phyloP scores from a whole-genome alignment of 495 filamentous ascomycete genomes.

The Friedmanniomyces endolithicus region DNA sequence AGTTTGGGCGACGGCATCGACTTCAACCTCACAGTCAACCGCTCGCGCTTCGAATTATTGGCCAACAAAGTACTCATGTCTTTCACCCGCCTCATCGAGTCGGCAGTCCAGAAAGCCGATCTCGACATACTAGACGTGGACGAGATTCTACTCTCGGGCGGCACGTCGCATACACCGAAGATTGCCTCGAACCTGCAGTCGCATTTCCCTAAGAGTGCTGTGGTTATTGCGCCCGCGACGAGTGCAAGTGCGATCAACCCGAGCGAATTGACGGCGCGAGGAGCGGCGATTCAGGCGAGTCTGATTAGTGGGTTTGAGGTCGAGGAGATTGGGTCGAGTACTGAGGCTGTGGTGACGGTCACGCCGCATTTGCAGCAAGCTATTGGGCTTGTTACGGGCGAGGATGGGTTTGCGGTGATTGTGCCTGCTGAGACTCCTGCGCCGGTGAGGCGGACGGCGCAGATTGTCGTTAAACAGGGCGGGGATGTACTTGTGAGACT shows the following conservation, averaged over 20 bases:
- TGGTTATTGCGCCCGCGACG: constrained; percentile 72
- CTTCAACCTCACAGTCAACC: constrained; percentile 81
- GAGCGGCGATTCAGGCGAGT: constrained; percentile 89
- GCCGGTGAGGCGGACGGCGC: constrained; percentile 69
- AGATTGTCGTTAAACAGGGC: constrained; percentile 59
- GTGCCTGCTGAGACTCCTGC: constrained; percentile 77
- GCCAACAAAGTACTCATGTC: constrained; percentile 70
- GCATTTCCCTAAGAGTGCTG: constrained; percentile 71
- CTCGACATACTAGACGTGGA: constrained; percentile 88
- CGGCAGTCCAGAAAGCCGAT: constrained; percentile 78
- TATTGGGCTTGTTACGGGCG: constrained; percentile 71
- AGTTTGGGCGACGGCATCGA: constrained; percentile 77
- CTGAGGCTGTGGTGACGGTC: constrained; percentile 87
- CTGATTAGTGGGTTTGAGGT: constrained; percentile 83
- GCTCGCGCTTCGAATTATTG: constrained; percentile 85
- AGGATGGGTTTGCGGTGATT: constrained; percentile 59
- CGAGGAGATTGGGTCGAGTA: constrained; percentile 89
- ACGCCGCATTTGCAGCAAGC: constrained; percentile 79
- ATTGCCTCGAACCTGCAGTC: constrained; percentile 61
- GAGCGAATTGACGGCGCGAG: constrained; percentile 74
- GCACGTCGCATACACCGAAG: constrained; percentile 84
- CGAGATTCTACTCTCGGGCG: constrained; percentile 87
- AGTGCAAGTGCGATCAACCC: constrained; percentile 73
- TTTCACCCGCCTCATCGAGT: constrained; percentile 72
- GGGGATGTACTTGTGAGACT: constrained; percentile 79